Percentiles rank a stretch among this genome's conserved stretches.
Evolutionary conservation across 768 basidiomycete species (phyloP).

Genomic region (Rhodotorula paludigena): DNA sequence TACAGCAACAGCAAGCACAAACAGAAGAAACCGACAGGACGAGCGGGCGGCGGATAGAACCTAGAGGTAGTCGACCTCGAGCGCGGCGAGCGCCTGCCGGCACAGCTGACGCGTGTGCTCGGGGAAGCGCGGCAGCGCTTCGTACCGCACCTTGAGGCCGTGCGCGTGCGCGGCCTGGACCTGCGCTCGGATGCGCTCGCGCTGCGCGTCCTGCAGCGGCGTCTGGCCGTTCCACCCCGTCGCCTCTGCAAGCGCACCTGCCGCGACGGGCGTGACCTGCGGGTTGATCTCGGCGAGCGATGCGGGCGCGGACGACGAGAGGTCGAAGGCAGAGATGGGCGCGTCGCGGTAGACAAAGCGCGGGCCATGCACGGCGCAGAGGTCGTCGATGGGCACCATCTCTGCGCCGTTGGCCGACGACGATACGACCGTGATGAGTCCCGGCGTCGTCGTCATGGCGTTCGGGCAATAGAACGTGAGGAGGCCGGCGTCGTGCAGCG

Average conservation of each 20-base stretch:
- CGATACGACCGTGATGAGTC: slow-evolving; percentile 23
- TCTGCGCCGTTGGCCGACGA: slow-evolving; percentile 8
- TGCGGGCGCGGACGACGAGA: not conserved
- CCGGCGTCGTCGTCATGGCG: not conserved
- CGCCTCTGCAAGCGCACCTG: slow-evolving; percentile 1
- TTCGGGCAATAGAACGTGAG: slow-evolving; percentile 28
- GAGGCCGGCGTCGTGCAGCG: slow-evolving; percentile 21
- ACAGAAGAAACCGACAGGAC: not conserved
- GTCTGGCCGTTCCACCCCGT: slow-evolving; percentile 6
- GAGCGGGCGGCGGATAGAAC: not conserved
- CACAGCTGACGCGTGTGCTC: slow-evolving; percentile 8
- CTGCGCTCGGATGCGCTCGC: not conserved
- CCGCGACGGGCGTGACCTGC: slow-evolving; percentile 10
- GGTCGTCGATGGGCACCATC: slow-evolving; percentile 15
- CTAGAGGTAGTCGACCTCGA: slow-evolving; percentile 22
- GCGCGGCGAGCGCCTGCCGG: not conserved
- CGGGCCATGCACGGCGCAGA: not conserved
- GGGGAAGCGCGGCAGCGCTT: slow-evolving; percentile 15
- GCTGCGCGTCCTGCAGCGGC: not conserved
- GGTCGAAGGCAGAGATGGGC: not conserved
- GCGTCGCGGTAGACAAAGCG: slow-evolving; percentile 24
- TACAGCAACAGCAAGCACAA: slow-evolving; percentile 10
- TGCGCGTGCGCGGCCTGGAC: slow-evolving; percentile 6
- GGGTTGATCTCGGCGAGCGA: not conserved
- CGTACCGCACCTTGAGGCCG: slow-evolving; percentile 8